Evolutionary conservation across 2,329 filamentous ascomycete genomes (phyloP).

Genomic region (Domatiomyces catenatus): DNA sequence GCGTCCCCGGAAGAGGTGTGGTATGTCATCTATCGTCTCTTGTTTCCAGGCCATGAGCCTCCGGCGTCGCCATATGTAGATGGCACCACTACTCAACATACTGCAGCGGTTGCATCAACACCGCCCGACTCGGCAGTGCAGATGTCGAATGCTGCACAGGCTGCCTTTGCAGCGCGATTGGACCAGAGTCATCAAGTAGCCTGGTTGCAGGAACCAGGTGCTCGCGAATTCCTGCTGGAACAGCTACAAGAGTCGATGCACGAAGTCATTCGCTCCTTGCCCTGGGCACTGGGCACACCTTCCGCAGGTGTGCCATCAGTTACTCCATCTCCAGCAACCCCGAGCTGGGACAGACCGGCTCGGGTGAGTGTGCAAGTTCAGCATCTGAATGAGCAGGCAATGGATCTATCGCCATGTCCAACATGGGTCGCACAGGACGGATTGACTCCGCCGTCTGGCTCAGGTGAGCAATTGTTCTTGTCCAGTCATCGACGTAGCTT

Average conservation of each 20-base stretch:
- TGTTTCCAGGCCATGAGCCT: constrained; percentile 12
- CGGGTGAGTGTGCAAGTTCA: background rate
- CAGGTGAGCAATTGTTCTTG: background rate
- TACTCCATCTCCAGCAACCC: background rate
- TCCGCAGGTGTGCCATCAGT: background rate
- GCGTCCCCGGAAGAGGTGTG: constrained; percentile 13
- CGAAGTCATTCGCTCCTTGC: background rate
- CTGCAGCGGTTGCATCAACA: constrained; percentile 1
- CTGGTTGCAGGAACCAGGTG: constrained; percentile 6
- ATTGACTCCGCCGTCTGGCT: background rate
- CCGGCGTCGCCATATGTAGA: constrained; percentile 15
- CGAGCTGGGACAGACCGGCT: background rate
- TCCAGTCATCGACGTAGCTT: constrained; percentile 6
- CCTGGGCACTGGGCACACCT: background rate
- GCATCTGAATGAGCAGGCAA: background rate
- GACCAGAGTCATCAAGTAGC: constrained; percentile 6
- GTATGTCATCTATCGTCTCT: constrained; percentile 13
- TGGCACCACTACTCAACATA: constrained; percentile 1
- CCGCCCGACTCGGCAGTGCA: constrained; percentile 3
- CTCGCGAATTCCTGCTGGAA: background rate
- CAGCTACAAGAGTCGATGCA: background rate
- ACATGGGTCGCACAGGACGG: background rate
- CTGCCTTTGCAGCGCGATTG: constrained; percentile 10
- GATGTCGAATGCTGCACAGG: constrained; percentile 5
- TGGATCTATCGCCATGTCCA: background rate